Conservation (phyloP, 2,329 filamentous ascomycete genomes). For the Diaporthe sp. region DNA sequence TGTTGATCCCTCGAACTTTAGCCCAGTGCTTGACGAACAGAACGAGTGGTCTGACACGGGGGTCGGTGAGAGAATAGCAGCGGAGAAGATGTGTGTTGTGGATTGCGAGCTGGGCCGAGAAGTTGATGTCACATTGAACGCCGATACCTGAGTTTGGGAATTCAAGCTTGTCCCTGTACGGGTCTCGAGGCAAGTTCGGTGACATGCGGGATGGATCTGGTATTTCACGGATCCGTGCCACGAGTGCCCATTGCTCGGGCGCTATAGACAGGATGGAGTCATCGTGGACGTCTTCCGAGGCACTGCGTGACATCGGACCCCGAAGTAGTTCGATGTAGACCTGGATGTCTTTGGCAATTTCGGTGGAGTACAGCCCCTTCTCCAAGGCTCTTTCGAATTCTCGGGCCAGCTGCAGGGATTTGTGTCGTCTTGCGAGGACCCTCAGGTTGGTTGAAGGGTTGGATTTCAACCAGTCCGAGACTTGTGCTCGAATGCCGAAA, state of each 20-base stretch:
- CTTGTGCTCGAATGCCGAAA: slow-evolving; percentile 56
- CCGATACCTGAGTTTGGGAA: slow-evolving; percentile 82
- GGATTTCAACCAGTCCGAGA: slow-evolving; percentile 52
- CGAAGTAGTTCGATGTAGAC: slow-evolving; percentile 66
- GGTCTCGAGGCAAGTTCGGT: slow-evolving; percentile 65
- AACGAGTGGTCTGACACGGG: slow-evolving; percentile 81
- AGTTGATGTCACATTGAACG: slow-evolving; percentile 95
- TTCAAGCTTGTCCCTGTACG: slow-evolving; percentile 74
- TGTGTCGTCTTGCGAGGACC: slow-evolving; percentile 63
- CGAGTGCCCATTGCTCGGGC: slow-evolving; percentile 47
- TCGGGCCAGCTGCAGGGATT: slow-evolving; percentile 65
- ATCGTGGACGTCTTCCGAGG: slow-evolving; percentile 41
- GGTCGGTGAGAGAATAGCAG: slow-evolving; percentile 85
- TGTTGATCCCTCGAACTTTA: slow-evolving; percentile 87
- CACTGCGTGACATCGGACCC: slow-evolving; percentile 47
- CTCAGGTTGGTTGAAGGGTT: slow-evolving; percentile 50
- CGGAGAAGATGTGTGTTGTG: slow-evolving; percentile 87
- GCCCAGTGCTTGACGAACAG: slow-evolving; percentile 94
- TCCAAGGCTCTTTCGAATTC: slow-evolving; percentile 68
- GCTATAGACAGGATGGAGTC: slow-evolving; percentile 55
- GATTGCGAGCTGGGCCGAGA: slow-evolving; percentile 84
- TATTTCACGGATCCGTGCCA: slow-evolving; percentile 60
- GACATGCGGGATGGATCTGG: slow-evolving; percentile 63
- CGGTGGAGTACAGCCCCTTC: slow-evolving; percentile 58
- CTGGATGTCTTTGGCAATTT: slow-evolving; percentile 53